Evolutionary conservation across 2,329 filamentous ascomycete genomes (phyloP).

Genomic region (Talaromyces piceae): DNA sequence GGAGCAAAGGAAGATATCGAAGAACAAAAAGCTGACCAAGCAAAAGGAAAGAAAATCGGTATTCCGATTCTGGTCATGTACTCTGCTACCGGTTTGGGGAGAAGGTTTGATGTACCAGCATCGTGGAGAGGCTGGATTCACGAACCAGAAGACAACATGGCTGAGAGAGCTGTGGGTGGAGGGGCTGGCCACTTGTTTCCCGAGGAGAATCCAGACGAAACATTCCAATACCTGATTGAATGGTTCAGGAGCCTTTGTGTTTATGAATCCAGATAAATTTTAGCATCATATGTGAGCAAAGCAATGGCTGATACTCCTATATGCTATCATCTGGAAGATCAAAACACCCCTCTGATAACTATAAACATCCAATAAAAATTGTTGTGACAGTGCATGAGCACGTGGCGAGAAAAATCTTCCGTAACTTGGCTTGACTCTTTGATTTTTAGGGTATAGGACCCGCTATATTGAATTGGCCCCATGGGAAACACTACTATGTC

Average conservation of each 20-base stretch:
- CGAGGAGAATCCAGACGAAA: constrained; percentile 37
- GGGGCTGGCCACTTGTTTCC: constrained; percentile 38
- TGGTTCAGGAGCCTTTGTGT: constrained; percentile 1
- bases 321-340: no score
- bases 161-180: constrained; percentile 29
- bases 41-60: constrained; percentile 36
- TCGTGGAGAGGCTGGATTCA: constrained; percentile 43
- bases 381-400: no score
- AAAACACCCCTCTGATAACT: no score
- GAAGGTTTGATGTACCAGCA: constrained; percentile 34
- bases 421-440: no score
- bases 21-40: constrained; percentile 41
- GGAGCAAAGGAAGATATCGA: constrained; percentile 37
- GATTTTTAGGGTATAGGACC: no score
- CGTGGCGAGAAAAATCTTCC: no score
- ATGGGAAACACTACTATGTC: no score
- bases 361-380: no score
- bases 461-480: no score
- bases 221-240: constrained; percentile 18
- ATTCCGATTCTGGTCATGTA: constrained; percentile 40
- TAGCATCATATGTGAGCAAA: no score
- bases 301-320: no score
- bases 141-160: constrained; percentile 22
- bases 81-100: constrained; percentile 35
- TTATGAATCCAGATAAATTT: not conserved